Evolutionary conservation across 1,284 basidiomycete genomes (phyloP).

Genomic region (Pseudozyma tsukubaensis): DNA sequence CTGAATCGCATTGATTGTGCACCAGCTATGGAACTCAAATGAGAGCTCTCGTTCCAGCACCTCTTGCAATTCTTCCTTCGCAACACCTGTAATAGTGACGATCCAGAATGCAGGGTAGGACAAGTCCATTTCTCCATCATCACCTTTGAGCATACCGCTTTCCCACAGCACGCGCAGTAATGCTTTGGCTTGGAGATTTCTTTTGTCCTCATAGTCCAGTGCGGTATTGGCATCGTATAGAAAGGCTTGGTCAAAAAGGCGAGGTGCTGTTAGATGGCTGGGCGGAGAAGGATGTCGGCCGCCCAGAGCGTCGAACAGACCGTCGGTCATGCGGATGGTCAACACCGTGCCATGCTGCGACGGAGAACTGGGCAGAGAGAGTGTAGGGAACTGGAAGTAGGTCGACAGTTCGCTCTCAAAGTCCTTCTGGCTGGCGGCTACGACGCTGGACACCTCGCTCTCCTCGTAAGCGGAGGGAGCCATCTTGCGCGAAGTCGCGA

Average conservation of each 20-base stretch:
- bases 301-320: slow-evolving; percentile 24
- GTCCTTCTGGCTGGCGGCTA: slow-evolving; percentile 2
- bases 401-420: slow-evolving; percentile 17
- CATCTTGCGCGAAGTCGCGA: background rate
- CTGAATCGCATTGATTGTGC: background rate
- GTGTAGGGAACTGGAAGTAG: slow-evolving; percentile 1
- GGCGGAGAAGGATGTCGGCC: slow-evolving; percentile 15
- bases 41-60: background rate
- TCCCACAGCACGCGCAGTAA: slow-evolving; percentile 30
- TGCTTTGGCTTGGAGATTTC: slow-evolving; percentile 31
- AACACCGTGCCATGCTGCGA: background rate
- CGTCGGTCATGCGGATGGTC: slow-evolving; percentile 32
- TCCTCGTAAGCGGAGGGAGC: background rate
- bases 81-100: background rate
- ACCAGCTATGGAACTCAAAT: slow-evolving; percentile 14
- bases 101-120: slow-evolving; percentile 15
- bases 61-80: background rate
- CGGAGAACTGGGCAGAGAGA: no score
- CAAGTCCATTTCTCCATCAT: slow-evolving; percentile 15
- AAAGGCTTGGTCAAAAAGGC: slow-evolving; percentile 33
- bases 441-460: background rate
- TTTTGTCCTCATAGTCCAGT: slow-evolving; percentile 30
- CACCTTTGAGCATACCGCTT: background rate
- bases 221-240: slow-evolving; percentile 19
- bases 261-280: background rate